Evolutionary conservation across 2,329 filamentous ascomycete genomes (phyloP).

Genomic region (Aspergillus fijiensis): DNA sequence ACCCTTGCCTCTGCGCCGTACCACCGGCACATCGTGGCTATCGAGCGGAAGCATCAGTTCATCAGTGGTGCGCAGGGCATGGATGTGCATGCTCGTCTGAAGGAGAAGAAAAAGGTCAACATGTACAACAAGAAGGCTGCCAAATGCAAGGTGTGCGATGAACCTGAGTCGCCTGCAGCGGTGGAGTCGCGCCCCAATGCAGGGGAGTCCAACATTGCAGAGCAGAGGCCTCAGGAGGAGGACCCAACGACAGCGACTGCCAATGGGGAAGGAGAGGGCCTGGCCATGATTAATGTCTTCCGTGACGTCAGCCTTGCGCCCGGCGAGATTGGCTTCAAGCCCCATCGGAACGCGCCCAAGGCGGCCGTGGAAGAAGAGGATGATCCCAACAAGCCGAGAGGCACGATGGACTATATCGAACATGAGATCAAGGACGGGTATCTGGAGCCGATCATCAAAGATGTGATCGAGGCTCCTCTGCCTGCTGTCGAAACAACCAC

Average conservation of each 20-base stretch:
- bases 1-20: conserved; percentile 83
- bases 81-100: conserved; percentile 77
- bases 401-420: conserved; percentile 45
- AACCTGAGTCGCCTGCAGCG: conserved; percentile 12
- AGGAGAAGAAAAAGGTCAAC: conserved; percentile 69
- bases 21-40: conserved; percentile 81
- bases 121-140: conserved; percentile 75
- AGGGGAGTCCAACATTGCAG: neutral
- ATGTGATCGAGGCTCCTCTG: conserved; percentile 31
- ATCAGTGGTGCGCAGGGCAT: conserved; percentile 81
- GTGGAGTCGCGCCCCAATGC: conserved; percentile 2
- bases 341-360: conserved; percentile 12
- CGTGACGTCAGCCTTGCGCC: conserved; percentile 35
- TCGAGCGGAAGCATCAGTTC: conserved; percentile 83
- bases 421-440: conserved; percentile 47
- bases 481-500: neutral
- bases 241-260: conserved; percentile 9
- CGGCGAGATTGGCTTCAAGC: conserved; percentile 26
- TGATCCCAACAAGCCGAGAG: conserved; percentile 24
- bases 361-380: conserved; percentile 13
- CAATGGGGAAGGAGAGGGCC: conserved; percentile 24
- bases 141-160: conserved; percentile 24
- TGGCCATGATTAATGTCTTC: conserved; percentile 33
- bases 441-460: conserved; percentile 40
- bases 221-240: conserved; percentile 4